Conservation (phyloP, 805 yeast species). For the Yamadazyma olivae region DNA sequence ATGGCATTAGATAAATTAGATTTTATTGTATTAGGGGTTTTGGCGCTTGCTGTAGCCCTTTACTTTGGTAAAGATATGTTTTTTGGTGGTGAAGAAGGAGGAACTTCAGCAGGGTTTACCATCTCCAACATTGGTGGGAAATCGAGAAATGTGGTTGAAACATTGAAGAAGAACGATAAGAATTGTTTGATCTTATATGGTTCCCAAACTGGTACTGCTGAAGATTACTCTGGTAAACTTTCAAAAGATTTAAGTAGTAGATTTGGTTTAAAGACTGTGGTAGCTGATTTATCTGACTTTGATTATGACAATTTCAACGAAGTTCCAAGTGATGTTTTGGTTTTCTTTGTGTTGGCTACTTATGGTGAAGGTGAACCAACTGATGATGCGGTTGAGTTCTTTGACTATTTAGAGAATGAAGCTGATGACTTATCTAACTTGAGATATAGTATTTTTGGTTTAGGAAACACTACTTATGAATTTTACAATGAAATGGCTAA, state of each 20-base stretch:
- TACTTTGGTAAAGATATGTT: constrained; percentile 63
- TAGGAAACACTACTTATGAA: constrained; percentile 94
- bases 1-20: constrained; percentile 75
- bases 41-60: constrained; percentile 61
- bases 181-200: constrained; percentile 82
- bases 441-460: constrained; percentile 77
- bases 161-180: constrained; percentile 60
- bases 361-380: constrained; percentile 99
- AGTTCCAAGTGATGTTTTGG: constrained; percentile 57
- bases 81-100: constrained; percentile 35
- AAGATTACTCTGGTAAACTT: constrained; percentile 89
- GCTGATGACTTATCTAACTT: constrained; percentile 56
- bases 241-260: constrained; percentile 83
- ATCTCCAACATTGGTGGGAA: constrained; percentile 28
- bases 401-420: constrained; percentile 59
- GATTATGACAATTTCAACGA: constrained; percentile 76
- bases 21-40: constrained; percentile 59
- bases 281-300: constrained; percentile 84
- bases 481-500: constrained; percentile 82
- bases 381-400: constrained; percentile 84
- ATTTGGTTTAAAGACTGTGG: constrained; percentile 78
- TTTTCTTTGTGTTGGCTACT: constrained; percentile 75
- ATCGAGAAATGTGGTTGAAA: constrained; percentile 57
- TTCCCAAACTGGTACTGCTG: constrained; percentile 98
- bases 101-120: constrained; percentile 27